Evolutionary conservation across 441 rosid genomes (phyloP).

Genomic region (Manihot esculenta): DNA sequence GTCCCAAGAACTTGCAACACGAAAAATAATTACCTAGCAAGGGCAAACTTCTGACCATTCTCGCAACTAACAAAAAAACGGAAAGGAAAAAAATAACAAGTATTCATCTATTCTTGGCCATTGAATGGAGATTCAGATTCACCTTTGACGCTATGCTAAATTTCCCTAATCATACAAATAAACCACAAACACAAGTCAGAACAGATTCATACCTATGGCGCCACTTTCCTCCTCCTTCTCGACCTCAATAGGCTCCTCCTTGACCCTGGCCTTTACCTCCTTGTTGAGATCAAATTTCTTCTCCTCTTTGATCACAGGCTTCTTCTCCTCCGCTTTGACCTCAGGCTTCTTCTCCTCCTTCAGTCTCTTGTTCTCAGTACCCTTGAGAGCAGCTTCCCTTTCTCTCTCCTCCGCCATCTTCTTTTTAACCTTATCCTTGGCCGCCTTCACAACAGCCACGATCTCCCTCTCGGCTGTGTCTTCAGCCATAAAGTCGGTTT

Average conservation of each 20-base stretch:
- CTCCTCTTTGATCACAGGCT: too few species aligned
- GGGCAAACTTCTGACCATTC: background rate
- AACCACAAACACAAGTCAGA: background rate
- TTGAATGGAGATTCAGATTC: background rate
- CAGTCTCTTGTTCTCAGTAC: slow-evolving; percentile 18
- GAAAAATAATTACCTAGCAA: background rate
- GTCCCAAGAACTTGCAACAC: background rate
- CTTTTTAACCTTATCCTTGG: slow-evolving; percentile 52
- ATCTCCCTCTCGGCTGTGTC: slow-evolving; percentile 63
- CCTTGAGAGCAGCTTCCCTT: slow-evolving; percentile 26
- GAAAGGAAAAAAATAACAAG: background rate
- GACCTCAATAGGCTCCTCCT: slow-evolving; percentile 1
- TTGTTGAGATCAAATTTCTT: background rate
- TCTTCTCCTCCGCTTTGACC: too few species aligned
- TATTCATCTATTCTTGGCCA: too few species aligned
- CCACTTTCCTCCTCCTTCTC: slow-evolving; percentile 32
- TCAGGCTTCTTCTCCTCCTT: slow-evolving; percentile 16
- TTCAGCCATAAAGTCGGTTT: slow-evolving; percentile 57
- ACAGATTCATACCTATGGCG: slow-evolving; percentile 29
- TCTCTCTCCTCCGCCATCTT: slow-evolving; percentile 27
- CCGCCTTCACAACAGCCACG: slow-evolving; percentile 44
- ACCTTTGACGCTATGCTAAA: background rate
- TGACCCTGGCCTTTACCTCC: background rate
- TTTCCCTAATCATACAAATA: background rate
- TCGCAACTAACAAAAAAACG: background rate